Evolutionary conservation across 179 eudicot species (phyloP).

Genomic region (Actinidia chinensis): DNA sequence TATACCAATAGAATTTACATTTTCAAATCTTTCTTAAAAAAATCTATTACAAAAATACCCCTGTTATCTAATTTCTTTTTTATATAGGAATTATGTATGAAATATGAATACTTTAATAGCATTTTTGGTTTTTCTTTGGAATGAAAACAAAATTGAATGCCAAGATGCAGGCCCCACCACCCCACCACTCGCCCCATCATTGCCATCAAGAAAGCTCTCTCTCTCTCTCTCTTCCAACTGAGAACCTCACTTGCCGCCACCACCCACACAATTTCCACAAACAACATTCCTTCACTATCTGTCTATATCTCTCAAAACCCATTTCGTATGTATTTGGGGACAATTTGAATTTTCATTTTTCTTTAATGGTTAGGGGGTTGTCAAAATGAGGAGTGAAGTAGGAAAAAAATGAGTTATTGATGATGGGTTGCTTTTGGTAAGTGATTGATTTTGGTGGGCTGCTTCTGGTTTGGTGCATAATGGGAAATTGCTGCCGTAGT

Average conservation of each 20-base stretch:
- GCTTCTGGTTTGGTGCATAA: conserved; percentile 21
- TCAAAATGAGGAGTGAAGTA: too few species aligned
- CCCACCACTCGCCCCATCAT: conserved; percentile 24
- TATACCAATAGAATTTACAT: too few species aligned
- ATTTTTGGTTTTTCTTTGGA: too few species aligned
- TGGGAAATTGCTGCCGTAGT: conserved; percentile 75
- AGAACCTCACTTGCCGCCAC: conserved; percentile 9
- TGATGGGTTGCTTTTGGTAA: conserved; percentile 10
- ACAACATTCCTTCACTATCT: neutral
- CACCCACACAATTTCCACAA: conserved; percentile 20
- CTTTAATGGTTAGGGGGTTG: neutral
- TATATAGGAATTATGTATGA: too few species aligned
- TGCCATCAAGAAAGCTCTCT: conserved; percentile 24
- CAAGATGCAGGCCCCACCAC: conserved; percentile 17
- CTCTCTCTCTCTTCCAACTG: neutral
- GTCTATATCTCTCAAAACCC: conserved; percentile 11
- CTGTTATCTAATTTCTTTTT: too few species aligned
- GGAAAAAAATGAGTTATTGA: neutral
- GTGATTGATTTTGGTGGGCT: conserved; percentile 2
- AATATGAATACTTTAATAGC: too few species aligned
- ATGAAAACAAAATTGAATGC: neutral
- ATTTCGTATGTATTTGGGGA: neutral
- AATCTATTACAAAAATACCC: too few species aligned
- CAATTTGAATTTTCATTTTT: neutral
- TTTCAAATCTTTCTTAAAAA: too few species aligned